Evolutionary conservation across 106 monocot genomes (phyloP).

Genomic region (Narthecium ossifragum): DNA sequence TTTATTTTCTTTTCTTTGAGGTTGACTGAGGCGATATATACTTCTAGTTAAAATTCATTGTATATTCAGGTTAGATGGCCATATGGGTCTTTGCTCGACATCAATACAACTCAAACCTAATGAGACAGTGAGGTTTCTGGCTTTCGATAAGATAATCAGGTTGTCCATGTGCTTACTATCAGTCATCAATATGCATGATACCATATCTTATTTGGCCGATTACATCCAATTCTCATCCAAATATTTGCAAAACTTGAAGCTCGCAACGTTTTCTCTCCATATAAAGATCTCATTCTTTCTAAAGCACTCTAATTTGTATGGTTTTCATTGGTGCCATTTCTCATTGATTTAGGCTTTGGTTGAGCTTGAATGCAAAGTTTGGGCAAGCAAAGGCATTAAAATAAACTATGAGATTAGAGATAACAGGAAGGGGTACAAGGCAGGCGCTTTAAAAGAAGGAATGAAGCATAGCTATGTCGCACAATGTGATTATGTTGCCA

Average conservation of each 20-base stretch:
- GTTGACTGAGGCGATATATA: too few relatives aligned
- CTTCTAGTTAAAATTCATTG: too few relatives aligned
- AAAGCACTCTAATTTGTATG: background rate
- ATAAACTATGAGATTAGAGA: constrained; percentile 69
- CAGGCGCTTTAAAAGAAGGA: constrained; percentile 80
- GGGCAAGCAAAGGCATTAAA: constrained; percentile 71
- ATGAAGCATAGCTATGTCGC: constrained; percentile 52
- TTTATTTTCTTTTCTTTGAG: too few relatives aligned
- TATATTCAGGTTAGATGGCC: too few relatives aligned
- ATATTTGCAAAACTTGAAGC: background rate
- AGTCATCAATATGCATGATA: background rate
- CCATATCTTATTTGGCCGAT: background rate
- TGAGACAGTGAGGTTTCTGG: too few relatives aligned
- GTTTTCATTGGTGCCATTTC: background rate
- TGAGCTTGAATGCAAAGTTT: constrained; percentile 58
- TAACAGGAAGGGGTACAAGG: constrained; percentile 85
- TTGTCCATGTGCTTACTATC: background rate
- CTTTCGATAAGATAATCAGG: background rate
- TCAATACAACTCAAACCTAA: too few relatives aligned
- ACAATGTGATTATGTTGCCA: constrained; percentile 78
- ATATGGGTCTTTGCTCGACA: too few relatives aligned
- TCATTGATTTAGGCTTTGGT: constrained; percentile 39
- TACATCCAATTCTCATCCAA: too few relatives aligned
- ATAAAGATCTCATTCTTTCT: background rate
- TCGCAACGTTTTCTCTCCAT: background rate